These are phyloP conservation scores for Scheffersomyces lignicola DNA, from an alignment of 1,139 yeast genomes.

Conservation along the genomic window DNA sequence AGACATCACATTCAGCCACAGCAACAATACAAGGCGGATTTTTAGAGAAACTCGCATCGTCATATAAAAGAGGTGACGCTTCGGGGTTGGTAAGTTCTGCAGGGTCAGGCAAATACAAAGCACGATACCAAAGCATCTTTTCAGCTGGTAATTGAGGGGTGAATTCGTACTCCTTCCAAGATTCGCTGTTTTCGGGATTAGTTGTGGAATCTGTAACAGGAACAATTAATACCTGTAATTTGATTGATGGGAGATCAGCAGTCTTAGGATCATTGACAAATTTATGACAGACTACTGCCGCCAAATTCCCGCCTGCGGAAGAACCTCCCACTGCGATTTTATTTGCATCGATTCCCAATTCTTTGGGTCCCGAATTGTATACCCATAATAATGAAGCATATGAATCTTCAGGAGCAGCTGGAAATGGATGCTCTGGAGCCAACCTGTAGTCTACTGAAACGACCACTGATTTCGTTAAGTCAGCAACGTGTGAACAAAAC, in stretches of 20 bases:
- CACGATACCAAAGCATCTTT: constrained; percentile 51
- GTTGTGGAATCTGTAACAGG: constrained; percentile 54
- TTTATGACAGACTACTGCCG: constrained; percentile 44
- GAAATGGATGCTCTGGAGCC: constrained; percentile 54
- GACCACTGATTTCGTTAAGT: constrained; percentile 34
- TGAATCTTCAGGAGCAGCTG: constrained; percentile 50
- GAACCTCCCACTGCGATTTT: constrained; percentile 48
- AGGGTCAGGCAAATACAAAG: constrained; percentile 41
- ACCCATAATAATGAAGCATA: constrained; percentile 31
- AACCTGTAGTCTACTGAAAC: constrained; percentile 43
- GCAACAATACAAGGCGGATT: constrained; percentile 46
- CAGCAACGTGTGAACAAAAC: constrained; percentile 43
- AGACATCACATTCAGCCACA: constrained; percentile 47
- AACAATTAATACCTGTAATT: constrained; percentile 44
- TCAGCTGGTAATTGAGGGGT: constrained; percentile 50
- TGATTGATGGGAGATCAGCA: constrained; percentile 33
- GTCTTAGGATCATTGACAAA: constrained; percentile 26
- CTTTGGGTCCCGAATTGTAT: constrained; percentile 17
- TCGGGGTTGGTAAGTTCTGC: constrained; percentile 37
- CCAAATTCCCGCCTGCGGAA: constrained; percentile 51
- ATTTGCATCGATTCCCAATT: constrained; percentile 27
- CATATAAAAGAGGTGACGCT: constrained; percentile 45
- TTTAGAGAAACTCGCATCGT: constrained; percentile 36
- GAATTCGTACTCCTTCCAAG: constrained; percentile 43
- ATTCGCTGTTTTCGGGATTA: constrained; percentile 31